Conservation (phyloP, 2,329 filamentous ascomycete genomes). For the Kalmusia sp. region DNA sequence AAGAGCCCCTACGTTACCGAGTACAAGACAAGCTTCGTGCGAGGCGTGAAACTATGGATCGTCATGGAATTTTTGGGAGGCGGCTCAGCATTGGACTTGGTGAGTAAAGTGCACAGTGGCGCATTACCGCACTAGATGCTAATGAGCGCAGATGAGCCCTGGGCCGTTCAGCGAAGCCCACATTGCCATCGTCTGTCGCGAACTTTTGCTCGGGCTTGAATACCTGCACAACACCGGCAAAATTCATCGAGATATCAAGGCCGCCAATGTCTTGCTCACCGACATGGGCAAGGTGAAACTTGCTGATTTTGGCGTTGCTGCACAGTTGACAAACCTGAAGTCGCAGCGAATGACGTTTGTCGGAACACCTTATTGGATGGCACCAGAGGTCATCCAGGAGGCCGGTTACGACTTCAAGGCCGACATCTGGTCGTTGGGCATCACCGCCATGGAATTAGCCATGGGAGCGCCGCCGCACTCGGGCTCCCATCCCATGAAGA, state of each 20-base stretch:
- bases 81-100: constrained; percentile 91
- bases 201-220: constrained; percentile 86
- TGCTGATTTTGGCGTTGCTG: constrained; percentile 95
- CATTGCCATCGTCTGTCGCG: constrained; percentile 92
- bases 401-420: constrained; percentile 97
- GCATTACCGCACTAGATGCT: constrained; percentile 17
- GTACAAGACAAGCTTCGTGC: constrained; percentile 96
- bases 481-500: constrained; percentile 98
- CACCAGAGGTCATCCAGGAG: constrained; percentile 97
- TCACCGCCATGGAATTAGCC: constrained; percentile 90
- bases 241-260: constrained; percentile 96
- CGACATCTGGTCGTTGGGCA: constrained; percentile 96
- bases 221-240: constrained; percentile 95
- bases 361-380: constrained; percentile 99
- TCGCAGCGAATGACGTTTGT: constrained; percentile 98
- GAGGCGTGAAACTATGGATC: constrained; percentile 97
- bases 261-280: constrained; percentile 93
- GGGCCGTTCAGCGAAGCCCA: constrained; percentile 87
- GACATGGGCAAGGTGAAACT: constrained; percentile 91
- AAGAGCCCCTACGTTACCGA: constrained; percentile 92
- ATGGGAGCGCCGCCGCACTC: constrained; percentile 92
- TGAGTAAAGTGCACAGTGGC: constrained; percentile 53
- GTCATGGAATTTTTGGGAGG: constrained; percentile 98
- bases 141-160: constrained; percentile 75
- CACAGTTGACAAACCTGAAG: constrained; percentile 96